Evolutionary conservation across 192 early-diverging fungal species (phyloP).

Genomic region (Entophlyctis helioformis): DNA sequence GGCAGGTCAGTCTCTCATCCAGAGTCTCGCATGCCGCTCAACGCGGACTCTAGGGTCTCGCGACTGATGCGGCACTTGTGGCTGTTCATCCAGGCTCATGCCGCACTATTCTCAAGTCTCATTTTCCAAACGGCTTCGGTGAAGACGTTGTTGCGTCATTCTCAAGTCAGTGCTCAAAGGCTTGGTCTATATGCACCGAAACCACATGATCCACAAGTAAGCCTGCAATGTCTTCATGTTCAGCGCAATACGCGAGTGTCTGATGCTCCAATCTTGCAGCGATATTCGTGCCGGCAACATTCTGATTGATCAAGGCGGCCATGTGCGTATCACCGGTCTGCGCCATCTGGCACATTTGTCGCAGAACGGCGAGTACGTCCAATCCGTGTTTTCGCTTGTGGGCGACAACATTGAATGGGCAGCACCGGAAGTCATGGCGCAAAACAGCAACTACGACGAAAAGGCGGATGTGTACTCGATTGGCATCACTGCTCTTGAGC

Average conservation of each 20-base stretch:
- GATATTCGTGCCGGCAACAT: slow-evolving; percentile 49
- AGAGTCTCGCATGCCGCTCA: too few relatives aligned
- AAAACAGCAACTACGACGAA: slow-evolving; percentile 35
- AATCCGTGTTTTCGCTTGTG: slow-evolving; percentile 36
- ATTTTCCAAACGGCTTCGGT: slow-evolving; percentile 33
- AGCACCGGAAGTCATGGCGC: slow-evolving; percentile 47
- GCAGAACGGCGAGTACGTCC: slow-evolving; percentile 22
- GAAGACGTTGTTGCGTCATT: slow-evolving; percentile 40
- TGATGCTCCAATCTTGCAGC: too few relatives aligned
- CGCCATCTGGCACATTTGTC: slow-evolving; percentile 31
- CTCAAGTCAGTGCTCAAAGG: slow-evolving; percentile 38
- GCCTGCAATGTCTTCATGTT: slow-evolving; percentile 1
- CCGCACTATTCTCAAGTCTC: slow-evolving; percentile 28
- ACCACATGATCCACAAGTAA: slow-evolving; percentile 49
- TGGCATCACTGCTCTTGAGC: slow-evolving; percentile 46
- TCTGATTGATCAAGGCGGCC: slow-evolving; percentile 34
- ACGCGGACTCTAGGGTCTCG: too few relatives aligned
- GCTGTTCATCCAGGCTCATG: slow-evolving; percentile 21
- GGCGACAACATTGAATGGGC: slow-evolving; percentile 49
- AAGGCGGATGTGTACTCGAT: slow-evolving; percentile 47
- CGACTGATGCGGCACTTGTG: neutral
- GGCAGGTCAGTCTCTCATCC: slow-evolving; percentile 10
- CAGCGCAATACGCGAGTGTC: too few relatives aligned
- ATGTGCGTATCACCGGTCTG: slow-evolving; percentile 37
- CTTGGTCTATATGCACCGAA: slow-evolving; percentile 41